Evolutionary conservation across 2,329 filamentous ascomycete species (phyloP), one percentile per base, ranked within the genome.

Genomic region (Calonectria hongkongensis): DNA sequence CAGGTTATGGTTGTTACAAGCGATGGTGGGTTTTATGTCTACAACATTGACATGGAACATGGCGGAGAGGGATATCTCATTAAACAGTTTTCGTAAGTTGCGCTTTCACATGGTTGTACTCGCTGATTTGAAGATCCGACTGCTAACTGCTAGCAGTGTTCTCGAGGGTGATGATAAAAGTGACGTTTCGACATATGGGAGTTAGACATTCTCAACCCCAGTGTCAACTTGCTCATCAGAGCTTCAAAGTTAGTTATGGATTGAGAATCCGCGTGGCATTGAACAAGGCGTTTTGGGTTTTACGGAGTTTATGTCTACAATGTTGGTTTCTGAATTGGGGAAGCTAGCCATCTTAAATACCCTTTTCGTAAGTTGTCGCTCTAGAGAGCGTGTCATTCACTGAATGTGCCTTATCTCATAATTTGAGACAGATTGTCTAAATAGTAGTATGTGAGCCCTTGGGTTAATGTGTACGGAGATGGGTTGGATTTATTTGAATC

Each of bases 1-100:
- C 96, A 98, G 80, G 94, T 99, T 62, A 98, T 99, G 96, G 95
- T 98, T 0, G 96, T 98, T 16, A 99, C 97, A 0, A 98, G 94
- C 79, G 97, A 99, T 82, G 97, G 97, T 12, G 93, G 93, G 28
- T 98, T 98, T 81, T 98, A 97, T 79, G 94, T 98, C 36, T 99
- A 96, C 85, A 96, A 95, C 76, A 95, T 99, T 68, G 96, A 99
- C 82, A 91, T 99, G 87, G 96, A 98, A 79, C 94, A 94, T 74
- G 97, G 97, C 21, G 97, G 97, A 28, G 97, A 99, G 85, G 97
- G 97, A 0, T 94, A 94, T 62, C 85, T 99, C 78, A 92, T 96
- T 66, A 97, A 97, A 83, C 95, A 98, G 82, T 98, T 95, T 83
- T 97, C 95, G 95, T 98, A 87, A 89, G 95, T 88, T 18, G 15